phyloP scores from a whole-genome alignment of 2,329 filamentous ascomycete genomes.

The Cladosporium phlei region DNA sequence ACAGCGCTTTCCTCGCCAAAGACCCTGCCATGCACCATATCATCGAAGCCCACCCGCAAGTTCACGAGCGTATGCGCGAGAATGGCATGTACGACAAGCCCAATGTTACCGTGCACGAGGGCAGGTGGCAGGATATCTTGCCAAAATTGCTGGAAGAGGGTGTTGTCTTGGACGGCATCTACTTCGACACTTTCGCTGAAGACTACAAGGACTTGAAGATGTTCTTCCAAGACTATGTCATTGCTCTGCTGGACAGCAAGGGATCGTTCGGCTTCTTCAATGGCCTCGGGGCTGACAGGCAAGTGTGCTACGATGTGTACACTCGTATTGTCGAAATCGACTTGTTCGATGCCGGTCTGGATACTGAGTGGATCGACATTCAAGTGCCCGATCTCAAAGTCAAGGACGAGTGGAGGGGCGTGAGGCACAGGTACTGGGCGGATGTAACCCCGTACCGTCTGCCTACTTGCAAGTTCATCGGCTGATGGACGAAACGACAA shows the following conservation, averaged over 20 bases:
- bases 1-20: conserved; percentile 43
- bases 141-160: conserved; percentile 42
- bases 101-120: conserved; percentile 46
- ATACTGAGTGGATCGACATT: conserved; percentile 79
- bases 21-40: conserved; percentile 45
- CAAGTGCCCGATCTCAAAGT: conserved; percentile 67
- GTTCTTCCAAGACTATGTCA: conserved; percentile 86
- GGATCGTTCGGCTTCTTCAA: conserved; percentile 61
- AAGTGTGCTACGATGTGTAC: conserved; percentile 95
- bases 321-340: conserved; percentile 86
- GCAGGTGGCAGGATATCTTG: conserved; percentile 47
- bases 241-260: conserved; percentile 64
- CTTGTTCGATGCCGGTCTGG: conserved; percentile 79
- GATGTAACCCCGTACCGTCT: conserved; percentile 67
- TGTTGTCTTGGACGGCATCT: conserved; percentile 55
- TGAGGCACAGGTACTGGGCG: conserved; percentile 85
- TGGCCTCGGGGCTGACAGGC: conserved; percentile 82
- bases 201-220: conserved; percentile 78
- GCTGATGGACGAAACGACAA: conserved; percentile 38
- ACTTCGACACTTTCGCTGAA: conserved; percentile 97
- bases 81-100: conserved; percentile 46
- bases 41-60: conserved; percentile 48
- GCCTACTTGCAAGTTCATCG: conserved; percentile 70
- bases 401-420: conserved; percentile 79
- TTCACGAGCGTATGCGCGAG: conserved; percentile 42